These are phyloP conservation scores for Beauveria medogensis DNA, from an alignment of 2,329 filamentous ascomycete species.

Conservation along the genomic window DNA sequence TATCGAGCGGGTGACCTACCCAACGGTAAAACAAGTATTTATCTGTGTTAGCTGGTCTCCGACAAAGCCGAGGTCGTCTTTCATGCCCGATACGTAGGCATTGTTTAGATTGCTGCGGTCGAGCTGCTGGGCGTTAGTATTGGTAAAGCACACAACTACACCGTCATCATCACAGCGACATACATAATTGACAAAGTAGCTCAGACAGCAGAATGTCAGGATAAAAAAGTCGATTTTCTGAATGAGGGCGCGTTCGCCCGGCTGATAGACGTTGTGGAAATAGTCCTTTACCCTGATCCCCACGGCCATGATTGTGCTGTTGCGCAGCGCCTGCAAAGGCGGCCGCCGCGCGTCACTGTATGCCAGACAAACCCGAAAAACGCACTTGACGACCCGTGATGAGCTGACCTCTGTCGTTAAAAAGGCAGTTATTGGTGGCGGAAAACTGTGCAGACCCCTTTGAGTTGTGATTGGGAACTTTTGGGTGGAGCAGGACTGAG, in stretches of 20 bases:
- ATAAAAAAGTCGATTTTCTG: conserved; percentile 58
- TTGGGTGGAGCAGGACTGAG: no score
- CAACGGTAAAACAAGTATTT: conserved; percentile 29
- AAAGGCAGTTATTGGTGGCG: no score
- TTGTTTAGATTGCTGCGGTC: conserved; percentile 31
- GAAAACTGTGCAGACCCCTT: neutral
- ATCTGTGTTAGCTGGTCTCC: conserved; percentile 34
- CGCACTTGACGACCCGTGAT: neutral
- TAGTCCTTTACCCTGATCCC: conserved; percentile 23
- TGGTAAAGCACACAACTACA: no score
- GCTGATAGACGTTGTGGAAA: conserved; percentile 25
- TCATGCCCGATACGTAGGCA: conserved; percentile 33
- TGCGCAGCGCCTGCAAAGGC: neutral
- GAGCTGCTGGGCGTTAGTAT: conserved; percentile 17
- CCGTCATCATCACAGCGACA: conserved; percentile 14
- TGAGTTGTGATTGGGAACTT: no score
- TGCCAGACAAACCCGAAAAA: no score
- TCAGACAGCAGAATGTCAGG: conserved; percentile 54
- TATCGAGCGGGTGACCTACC: conserved; percentile 19
- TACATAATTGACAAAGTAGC: conserved; percentile 48
- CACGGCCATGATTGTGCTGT: conserved; percentile 3
- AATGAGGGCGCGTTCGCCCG: conserved; percentile 38
- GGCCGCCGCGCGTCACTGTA: neutral
- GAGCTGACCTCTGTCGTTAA: neutral
- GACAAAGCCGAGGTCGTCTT: conserved; percentile 30